Conservation (phyloP, 106 monocot species). For the Allium cepa region DNA sequence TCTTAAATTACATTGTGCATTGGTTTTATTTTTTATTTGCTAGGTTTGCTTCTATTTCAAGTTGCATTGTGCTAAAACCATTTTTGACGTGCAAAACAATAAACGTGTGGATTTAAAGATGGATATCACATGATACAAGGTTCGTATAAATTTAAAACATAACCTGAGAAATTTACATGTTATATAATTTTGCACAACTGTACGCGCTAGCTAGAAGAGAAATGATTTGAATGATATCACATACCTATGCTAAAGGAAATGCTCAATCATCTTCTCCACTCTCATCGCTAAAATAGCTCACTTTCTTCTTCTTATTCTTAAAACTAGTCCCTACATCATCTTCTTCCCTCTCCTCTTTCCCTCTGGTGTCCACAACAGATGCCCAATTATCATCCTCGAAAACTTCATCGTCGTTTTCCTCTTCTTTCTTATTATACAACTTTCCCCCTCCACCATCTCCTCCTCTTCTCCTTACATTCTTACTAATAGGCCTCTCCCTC, state of each 20-base stretch:
- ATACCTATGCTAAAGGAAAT: neutral
- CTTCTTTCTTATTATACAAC: neutral
- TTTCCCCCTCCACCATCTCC: neutral
- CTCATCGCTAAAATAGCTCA: slow-evolving; percentile 94
- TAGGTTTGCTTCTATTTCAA: no score
- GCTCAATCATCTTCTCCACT: slow-evolving; percentile 73
- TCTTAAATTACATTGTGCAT: no score
- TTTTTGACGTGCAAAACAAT: no score
- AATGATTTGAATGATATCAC: no score
- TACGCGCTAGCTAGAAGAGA: no score
- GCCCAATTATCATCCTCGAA: slow-evolving; percentile 87
- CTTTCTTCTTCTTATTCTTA: slow-evolving; percentile 40
- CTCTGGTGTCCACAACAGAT: slow-evolving; percentile 81
- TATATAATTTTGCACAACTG: no score
- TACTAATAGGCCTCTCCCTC: slow-evolving; percentile 58
- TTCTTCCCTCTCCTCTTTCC: slow-evolving; percentile 48
- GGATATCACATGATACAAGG: no score
- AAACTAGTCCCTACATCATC: slow-evolving; percentile 15
- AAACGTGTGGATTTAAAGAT: no score
- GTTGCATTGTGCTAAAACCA: no score
- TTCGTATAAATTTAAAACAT: no score
- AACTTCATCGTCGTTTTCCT: slow-evolving; percentile 11
- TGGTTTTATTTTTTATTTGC: no score
- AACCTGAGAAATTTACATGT: no score
- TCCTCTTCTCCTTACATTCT: slow-evolving; percentile 25